phyloP scores from a whole-genome alignment of 345 rosid species.

The Durio zibethinus region DNA sequence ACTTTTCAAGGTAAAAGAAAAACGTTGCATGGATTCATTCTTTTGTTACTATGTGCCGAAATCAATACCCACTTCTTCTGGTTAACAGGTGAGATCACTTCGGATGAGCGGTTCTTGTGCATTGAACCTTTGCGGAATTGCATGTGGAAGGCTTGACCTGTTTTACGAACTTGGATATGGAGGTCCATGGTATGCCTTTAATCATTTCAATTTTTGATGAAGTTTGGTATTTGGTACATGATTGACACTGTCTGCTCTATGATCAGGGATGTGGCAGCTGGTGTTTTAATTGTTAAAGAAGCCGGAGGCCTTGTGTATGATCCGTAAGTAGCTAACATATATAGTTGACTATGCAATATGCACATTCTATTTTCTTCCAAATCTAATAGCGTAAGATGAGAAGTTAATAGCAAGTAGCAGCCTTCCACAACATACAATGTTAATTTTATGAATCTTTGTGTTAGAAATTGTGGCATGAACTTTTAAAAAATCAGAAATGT shows the following conservation, averaged over 20 bases:
- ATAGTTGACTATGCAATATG: not conserved
- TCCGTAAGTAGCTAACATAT: slow-evolving; percentile 65
- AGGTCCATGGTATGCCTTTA: slow-evolving; percentile 74
- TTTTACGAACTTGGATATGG: slow-evolving; percentile 82
- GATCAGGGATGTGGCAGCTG: slow-evolving; percentile 93
- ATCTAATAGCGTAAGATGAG: not conserved
- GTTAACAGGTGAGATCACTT: slow-evolving; percentile 77
- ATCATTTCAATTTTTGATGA: not conserved
- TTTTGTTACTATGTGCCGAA: slow-evolving; percentile 3
- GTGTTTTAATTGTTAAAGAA: slow-evolving; percentile 75
- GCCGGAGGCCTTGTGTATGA: slow-evolving; percentile 92
- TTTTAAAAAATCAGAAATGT: not conserved
- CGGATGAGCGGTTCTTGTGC: slow-evolving; percentile 97
- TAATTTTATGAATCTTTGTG: not conserved
- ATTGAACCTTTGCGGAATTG: slow-evolving; percentile 87
- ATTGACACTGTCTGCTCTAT: slow-evolving; percentile 7
- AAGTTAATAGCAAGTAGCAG: not conserved
- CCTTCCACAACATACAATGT: not conserved
- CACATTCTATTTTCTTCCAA: not conserved
- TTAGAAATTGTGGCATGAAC: not conserved
- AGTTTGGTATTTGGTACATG: not conserved
- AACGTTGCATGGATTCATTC: not conserved
- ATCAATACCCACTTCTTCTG: slow-evolving; percentile 10
- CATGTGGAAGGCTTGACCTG: slow-evolving; percentile 82
- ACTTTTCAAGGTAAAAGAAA: slow-evolving; percentile 62